A percentile compares a stretch with the other conserved stretches of the same genome.
These are phyloP conservation scores for Pseudogymnoascus sp. DNA, from an alignment of 2,329 filamentous ascomycete species.

Conservation along the genomic window DNA sequence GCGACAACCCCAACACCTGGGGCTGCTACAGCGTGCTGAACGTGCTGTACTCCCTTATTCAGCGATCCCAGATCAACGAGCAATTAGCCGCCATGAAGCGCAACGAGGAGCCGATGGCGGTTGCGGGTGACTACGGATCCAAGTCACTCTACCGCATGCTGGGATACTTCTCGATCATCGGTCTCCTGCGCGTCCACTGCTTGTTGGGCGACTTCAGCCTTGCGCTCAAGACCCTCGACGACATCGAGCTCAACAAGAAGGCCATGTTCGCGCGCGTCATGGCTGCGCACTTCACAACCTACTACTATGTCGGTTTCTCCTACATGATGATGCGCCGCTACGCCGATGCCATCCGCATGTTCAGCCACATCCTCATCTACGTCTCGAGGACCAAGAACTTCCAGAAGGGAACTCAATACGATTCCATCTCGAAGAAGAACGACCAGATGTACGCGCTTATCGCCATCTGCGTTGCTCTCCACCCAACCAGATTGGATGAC, in stretches of 20 bases:
- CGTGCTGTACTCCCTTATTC: slow-evolving; percentile 97
- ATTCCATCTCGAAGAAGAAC: slow-evolving; percentile 99
- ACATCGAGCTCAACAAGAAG: slow-evolving; percentile 99
- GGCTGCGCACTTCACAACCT: slow-evolving; percentile 98
- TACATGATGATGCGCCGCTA: slow-evolving; percentile 99
- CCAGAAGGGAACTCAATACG: slow-evolving; percentile 98
- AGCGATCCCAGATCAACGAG: slow-evolving; percentile 95
- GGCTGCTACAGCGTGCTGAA: slow-evolving; percentile 99
- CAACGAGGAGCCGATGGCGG: slow-evolving; percentile 77
- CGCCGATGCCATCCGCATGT: slow-evolving; percentile 98
- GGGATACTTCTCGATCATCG: slow-evolving; percentile 98
- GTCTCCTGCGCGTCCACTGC: slow-evolving; percentile 90
- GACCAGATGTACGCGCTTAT: slow-evolving; percentile 99
- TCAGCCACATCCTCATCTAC: slow-evolving; percentile 99
- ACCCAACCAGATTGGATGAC: slow-evolving; percentile 93
- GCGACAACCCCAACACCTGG: slow-evolving; percentile 98
- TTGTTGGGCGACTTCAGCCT: slow-evolving; percentile 96
- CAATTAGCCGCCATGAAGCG: slow-evolving; percentile 92
- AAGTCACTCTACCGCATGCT: slow-evolving; percentile 96
- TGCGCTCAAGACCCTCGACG: slow-evolving; percentile 95
- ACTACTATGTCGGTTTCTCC: slow-evolving; percentile 99
- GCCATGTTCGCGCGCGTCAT: slow-evolving; percentile 99
- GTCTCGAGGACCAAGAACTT: slow-evolving; percentile 99
- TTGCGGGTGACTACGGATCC: slow-evolving; percentile 90
- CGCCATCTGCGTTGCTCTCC: slow-evolving; percentile 96